phyloP scores from a whole-genome alignment of 345 rosid species.

The Brassica napus region Da-Ae NC_063434.1:12242501-12243000 shows the following conservation, averaged over 20 bases:
- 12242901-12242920: constrained; percentile 6
- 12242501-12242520: constrained; percentile 21
- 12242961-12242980: neutral
- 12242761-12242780: neutral
- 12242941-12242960: constrained; percentile 4
- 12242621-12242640: constrained; percentile 9
- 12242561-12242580: neutral
- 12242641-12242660: constrained; percentile 1
- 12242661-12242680: constrained; percentile 3
- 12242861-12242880: neutral
- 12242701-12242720: constrained; percentile 24
- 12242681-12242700: constrained; percentile 36
- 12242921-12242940: constrained; percentile 3
- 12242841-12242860: neutral
- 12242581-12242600: neutral
- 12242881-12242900: constrained; percentile 17
- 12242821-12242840: constrained; percentile 10
- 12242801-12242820: constrained; percentile 9
- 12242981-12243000: neutral
- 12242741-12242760: neutral
- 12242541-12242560: neutral
- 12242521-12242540: constrained; percentile 35
- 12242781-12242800: constrained; percentile 27
- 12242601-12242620: constrained; percentile 13
- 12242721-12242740: constrained; percentile 12